Base-by-base conservation (phyloP, 2,329 filamentous ascomycete genomes). In the Pseudogymnoascus sp. region DNA sequence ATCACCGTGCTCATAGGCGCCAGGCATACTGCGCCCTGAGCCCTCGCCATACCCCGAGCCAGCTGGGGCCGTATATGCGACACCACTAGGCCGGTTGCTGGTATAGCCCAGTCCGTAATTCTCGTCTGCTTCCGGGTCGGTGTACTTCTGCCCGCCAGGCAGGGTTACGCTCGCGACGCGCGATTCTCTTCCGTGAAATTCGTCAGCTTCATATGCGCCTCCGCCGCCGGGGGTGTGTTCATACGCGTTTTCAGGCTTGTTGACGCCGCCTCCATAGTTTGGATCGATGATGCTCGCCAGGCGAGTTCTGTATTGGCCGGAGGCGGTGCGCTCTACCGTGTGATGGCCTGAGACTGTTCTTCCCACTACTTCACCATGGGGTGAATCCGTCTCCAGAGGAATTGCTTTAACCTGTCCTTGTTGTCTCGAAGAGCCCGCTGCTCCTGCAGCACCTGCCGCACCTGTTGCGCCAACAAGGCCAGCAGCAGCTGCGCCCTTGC, bases 241-340 rank as follows among this genome's bases (percentile, higher is more conserved):
- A 53, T 53, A 53, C 47, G 47, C 47, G 47, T 7, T 53, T 15
- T 53, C 47, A 1, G 47, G 11, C 47, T n/a, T 30, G 7, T 3
- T 12, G 6, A 18, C 47, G 47, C 25, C 47, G 6, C 4, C n/a
- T 53, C 28, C 47, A 2, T 12, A 2, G 8, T 53, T 53, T 2
- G 47, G 47, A 53, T 53, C 47, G 9, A 53, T 53, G 30, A 53
- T 53, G 28, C 47, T 53, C 47, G 47, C 47, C n/a, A 53, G 25
- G n/a, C 47, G 47, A 33, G 47, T 53, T 4, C n/a, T 18, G 28
- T 53, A 53, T 15, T 33, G 47, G n/a, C 47, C 47, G 4, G 28
- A 33, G 0, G 25, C 28, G n/a, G 47, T 53, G 15, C 47, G 47
- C 6, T 53, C 47, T 1, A 53, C 47, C 47, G 14, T 12, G 4